Base-by-base conservation (phyloP, 2,329 filamentous ascomycete species). In the Fusarium graminum region DNA sequence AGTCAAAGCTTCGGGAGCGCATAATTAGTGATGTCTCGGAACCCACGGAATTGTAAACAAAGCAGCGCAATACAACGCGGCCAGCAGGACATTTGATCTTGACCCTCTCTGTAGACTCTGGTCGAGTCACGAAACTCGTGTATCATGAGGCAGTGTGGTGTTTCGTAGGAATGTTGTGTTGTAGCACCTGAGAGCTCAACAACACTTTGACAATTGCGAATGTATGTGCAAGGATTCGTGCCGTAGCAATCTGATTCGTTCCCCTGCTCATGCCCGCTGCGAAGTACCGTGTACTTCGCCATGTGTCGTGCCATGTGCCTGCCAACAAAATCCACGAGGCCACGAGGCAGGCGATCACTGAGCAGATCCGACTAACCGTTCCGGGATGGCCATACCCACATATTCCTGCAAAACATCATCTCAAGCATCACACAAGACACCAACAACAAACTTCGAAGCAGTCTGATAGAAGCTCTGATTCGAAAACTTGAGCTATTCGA, bases 271-370 rank as follows among this genome's bases (percentile, higher is more conserved):
- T 51, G 49, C 58, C 62, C 59, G 49, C 47, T 41, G 55, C 62
- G 54, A 63, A 40, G 70, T 72, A 69, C 65, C 65, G 65, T 52
- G 38, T 72, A 72, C 70, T 69, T 72, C 58, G 70, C 70, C 70
- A 72, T 73, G 70, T 72, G 70, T 53, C 50, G 59, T 32, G 52
- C 57, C 60, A 70, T 53, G 53, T 41, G 44, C 34, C 29, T 57
- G 39, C 17, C 46, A 55, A 38, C 14, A 25, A 10, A 13, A 41
- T 22, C 19, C 22, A 41, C 16, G 51, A 52, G 41, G 42, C 65
- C 49, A 67, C 56, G 58, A 69, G 61, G 44, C 45, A 54, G 25
- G 53, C 58, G 65, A 68, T 69, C 65, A 53, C 50, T 32, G 52
- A 62, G 52, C 65, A 69, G 66, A 69, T 69, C 66, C 43, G 52